Percentiles rank a stretch among this genome's conserved stretches.
phyloP scores from a whole-genome alignment of 257 asterid species.

The Primulina tabacum region DNA sequence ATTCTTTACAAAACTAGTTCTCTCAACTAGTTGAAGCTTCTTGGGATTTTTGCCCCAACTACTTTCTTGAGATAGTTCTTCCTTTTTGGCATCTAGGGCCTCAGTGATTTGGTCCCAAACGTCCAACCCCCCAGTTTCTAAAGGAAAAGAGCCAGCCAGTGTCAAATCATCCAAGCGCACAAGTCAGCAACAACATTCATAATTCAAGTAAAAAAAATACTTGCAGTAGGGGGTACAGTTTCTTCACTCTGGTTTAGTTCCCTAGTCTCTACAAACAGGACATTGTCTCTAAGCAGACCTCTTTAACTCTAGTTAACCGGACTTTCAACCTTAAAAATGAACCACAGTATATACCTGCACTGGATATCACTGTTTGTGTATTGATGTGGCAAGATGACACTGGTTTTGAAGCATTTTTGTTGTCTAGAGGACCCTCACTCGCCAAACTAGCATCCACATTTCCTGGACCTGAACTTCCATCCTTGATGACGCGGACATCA shows the following conservation, averaged over 20 bases:
- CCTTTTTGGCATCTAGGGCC: constrained; percentile 60
- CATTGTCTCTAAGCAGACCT: background rate
- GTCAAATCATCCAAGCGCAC: background rate
- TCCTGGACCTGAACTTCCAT: constrained; percentile 39
- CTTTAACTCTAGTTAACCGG: background rate
- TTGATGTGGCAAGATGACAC: constrained; percentile 33
- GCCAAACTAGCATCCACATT: constrained; percentile 23
- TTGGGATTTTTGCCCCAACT: constrained; percentile 27
- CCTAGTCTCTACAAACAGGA: constrained; percentile 27
- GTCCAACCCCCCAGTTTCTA: constrained; percentile 19
- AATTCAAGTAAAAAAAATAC: constrained; percentile 20
- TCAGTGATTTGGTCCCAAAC: constrained; percentile 74
- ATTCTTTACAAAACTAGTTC: constrained; percentile 13
- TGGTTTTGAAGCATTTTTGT: constrained; percentile 30
- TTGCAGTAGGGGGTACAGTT: constrained; percentile 28
- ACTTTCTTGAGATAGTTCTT: constrained; percentile 25
- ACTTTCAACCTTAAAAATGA: background rate
- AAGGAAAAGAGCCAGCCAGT: background rate
- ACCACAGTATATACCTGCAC: constrained; percentile 41
- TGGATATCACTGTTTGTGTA: constrained; percentile 27
- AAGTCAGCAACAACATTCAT: constrained; percentile 1
- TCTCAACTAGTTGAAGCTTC: constrained; percentile 30
- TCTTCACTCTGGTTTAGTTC: constrained; percentile 28
- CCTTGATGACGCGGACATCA: constrained; percentile 57
- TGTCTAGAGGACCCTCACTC: constrained; percentile 35